Conservation (phyloP, 164 flowering plant species). For the Chimonanthus praecox region DNA sequence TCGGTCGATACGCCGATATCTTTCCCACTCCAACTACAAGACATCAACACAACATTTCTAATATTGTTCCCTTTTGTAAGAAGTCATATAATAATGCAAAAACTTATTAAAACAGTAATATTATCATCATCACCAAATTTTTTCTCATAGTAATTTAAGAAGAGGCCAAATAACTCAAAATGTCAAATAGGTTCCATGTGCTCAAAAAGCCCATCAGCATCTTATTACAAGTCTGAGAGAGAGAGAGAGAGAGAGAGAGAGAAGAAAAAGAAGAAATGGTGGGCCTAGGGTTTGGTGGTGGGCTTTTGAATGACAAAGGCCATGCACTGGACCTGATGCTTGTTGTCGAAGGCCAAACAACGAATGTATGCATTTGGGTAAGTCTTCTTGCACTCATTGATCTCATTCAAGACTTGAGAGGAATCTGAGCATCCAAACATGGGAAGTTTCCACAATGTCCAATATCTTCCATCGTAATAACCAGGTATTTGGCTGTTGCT, state of each 20-base stretch:
- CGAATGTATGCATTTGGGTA: slow-evolving; percentile 72
- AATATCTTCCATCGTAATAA: slow-evolving; percentile 78
- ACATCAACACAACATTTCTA: too few relatives aligned
- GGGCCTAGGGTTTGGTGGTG: neutral
- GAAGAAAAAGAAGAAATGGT: neutral
- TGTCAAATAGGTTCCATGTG: too few relatives aligned
- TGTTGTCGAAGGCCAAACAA: slow-evolving; percentile 58
- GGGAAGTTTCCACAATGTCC: slow-evolving; percentile 80
- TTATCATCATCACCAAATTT: too few relatives aligned
- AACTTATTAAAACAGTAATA: too few relatives aligned
- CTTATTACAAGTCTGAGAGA: neutral
- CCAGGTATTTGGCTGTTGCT: slow-evolving; percentile 59
- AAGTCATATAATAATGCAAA: too few relatives aligned
- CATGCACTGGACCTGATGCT: slow-evolving; percentile 64
- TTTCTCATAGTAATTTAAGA: too few relatives aligned
- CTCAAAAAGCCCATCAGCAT: neutral
- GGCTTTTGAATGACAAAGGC: slow-evolving; percentile 69
- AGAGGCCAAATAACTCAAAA: too few relatives aligned
- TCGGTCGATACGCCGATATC: too few relatives aligned
- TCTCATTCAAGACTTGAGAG: slow-evolving; percentile 53
- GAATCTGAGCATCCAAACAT: slow-evolving; percentile 74
- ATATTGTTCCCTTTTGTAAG: too few relatives aligned
- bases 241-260: neutral
- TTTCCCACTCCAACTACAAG: too few relatives aligned
- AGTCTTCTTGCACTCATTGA: slow-evolving; percentile 52